phyloP scores from a whole-genome alignment of 1,139 yeast species.

The Candida sp. region DNA sequence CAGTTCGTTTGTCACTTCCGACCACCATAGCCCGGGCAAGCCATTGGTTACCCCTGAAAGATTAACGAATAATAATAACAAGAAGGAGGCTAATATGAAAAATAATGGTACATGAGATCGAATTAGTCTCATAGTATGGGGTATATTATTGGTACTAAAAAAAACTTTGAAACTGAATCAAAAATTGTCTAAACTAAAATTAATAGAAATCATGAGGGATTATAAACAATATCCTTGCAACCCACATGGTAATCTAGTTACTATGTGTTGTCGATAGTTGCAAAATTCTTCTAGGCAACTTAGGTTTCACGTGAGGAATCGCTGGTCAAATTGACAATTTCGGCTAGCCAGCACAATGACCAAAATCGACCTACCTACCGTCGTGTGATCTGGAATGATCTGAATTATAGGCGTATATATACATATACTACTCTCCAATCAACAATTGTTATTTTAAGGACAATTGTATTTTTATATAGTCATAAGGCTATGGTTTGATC shows the following conservation, averaged over 20 bases:
- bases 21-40: constrained; percentile 35
- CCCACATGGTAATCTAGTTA: background rate
- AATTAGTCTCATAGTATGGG: background rate
- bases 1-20: constrained; percentile 27
- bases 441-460: too few species aligned
- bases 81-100: constrained; percentile 36
- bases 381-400: background rate
- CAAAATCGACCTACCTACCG: background rate
- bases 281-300: background rate
- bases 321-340: background rate
- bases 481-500: too few species aligned
- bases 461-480: too few species aligned
- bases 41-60: constrained; percentile 51
- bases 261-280: background rate
- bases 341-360: background rate
- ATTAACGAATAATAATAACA: constrained; percentile 58
- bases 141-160: too few species aligned
- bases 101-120: constrained; percentile 20
- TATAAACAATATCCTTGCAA: background rate
- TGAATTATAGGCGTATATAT: too few species aligned
- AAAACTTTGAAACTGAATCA: background rate
- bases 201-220: background rate
- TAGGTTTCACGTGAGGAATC: background rate
- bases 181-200: background rate
- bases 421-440: too few species aligned